Evolutionary conservation across 2,329 filamentous ascomycete genomes (phyloP).

Genomic region (Trichoderma koningii): DNA sequence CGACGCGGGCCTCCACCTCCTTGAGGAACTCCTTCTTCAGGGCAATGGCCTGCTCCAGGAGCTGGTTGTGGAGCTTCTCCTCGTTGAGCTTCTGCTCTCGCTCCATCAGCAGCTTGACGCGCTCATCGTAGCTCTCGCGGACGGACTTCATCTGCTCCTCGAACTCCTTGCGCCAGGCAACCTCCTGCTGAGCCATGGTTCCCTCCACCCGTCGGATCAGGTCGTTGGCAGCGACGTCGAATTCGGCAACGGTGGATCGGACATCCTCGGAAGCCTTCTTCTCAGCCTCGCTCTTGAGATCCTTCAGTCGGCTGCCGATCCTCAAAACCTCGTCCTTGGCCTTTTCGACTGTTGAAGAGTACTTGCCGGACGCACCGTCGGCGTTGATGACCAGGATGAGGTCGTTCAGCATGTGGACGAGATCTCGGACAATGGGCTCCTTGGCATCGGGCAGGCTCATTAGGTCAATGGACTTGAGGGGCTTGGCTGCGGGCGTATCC

Average conservation of each 20-base stretch:
- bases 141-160: slow-evolving; percentile 81
- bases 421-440: slow-evolving; percentile 87
- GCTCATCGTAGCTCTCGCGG: slow-evolving; percentile 74
- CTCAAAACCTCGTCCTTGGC: slow-evolving; percentile 81
- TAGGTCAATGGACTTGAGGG: slow-evolving; percentile 73
- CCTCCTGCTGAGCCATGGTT: slow-evolving; percentile 78
- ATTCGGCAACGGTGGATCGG: slow-evolving; percentile 69
- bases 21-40: slow-evolving; percentile 82
- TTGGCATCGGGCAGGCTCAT: slow-evolving; percentile 72
- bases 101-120: slow-evolving; percentile 76
- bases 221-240: slow-evolving; percentile 83
- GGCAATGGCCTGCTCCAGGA: slow-evolving; percentile 86
- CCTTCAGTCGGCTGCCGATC: slow-evolving; percentile 76
- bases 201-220: slow-evolving; percentile 86
- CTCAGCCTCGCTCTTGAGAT: slow-evolving; percentile 69
- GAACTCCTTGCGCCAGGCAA: slow-evolving; percentile 83
- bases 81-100: slow-evolving; percentile 79
- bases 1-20: slow-evolving; percentile 78
- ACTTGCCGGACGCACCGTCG: slow-evolving; percentile 76
- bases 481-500: slow-evolving; percentile 64
- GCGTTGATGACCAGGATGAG: slow-evolving; percentile 92
- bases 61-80: slow-evolving; percentile 78
- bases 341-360: slow-evolving; percentile 75
- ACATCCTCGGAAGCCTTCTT: slow-evolving; percentile 75
- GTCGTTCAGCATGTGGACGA: slow-evolving; percentile 94